Conservation (phyloP, 2,329 filamentous ascomycete species). For the Samsoniella hepiali region DNA sequence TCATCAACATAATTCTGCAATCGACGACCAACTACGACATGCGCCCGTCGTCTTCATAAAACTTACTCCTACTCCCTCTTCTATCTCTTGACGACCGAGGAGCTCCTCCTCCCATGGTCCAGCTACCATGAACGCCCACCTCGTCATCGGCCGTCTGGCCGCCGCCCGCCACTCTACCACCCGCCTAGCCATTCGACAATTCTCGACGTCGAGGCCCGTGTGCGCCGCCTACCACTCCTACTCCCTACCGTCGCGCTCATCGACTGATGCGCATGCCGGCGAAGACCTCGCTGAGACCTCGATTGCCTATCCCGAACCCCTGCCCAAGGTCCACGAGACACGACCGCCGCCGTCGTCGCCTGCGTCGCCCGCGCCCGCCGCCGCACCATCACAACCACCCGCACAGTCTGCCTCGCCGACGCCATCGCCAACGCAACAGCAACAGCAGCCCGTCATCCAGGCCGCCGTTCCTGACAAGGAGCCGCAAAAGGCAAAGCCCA, state of each 20-base stretch:
- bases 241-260: slow-evolving; percentile 42
- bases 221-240: slow-evolving; percentile 50
- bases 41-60: neutral
- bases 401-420: slow-evolving; percentile 15
- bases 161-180: slow-evolving; percentile 39
- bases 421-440: slow-evolving; percentile 16
- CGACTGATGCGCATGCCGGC: slow-evolving; percentile 40
- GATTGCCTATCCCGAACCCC: slow-evolving; percentile 42
- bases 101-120: slow-evolving; percentile 25
- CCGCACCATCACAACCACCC: slow-evolving; percentile 17
- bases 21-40: slow-evolving; percentile 1
- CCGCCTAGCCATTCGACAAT: slow-evolving; percentile 39
- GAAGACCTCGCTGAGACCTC: slow-evolving; percentile 46
- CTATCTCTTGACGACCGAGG: neutral
- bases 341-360: slow-evolving; percentile 37
- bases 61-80: neutral
- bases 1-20: slow-evolving; percentile 10
- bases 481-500: slow-evolving; percentile 62
- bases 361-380: slow-evolving; percentile 21
- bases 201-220: slow-evolving; percentile 35
- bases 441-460: slow-evolving; percentile 5
- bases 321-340: slow-evolving; percentile 53
- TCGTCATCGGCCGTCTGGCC: slow-evolving; percentile 40
- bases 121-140: slow-evolving; percentile 41
- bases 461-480: slow-evolving; percentile 58